phyloP scores from a whole-genome alignment of 345 rosid genomes.

The Brassica juncea region DNA sequence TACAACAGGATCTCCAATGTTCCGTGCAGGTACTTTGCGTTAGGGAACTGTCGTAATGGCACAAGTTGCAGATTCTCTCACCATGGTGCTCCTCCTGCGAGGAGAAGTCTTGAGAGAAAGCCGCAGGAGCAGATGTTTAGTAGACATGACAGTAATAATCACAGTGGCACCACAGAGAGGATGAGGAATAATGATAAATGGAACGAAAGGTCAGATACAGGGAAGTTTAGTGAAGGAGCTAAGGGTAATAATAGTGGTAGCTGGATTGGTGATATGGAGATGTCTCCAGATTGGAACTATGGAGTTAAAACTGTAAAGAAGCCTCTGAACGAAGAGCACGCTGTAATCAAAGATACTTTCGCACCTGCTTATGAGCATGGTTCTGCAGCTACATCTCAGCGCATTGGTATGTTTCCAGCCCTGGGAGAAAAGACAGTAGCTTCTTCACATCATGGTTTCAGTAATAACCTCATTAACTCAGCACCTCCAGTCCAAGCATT shows the following conservation, averaged over 20 bases:
- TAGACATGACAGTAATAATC: constrained; percentile 34
- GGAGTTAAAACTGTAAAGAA: constrained; percentile 46
- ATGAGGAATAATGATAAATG: constrained; percentile 47
- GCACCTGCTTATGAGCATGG: constrained; percentile 36
- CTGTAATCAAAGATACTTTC: constrained; percentile 22
- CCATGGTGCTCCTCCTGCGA: constrained; percentile 33
- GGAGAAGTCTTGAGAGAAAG: constrained; percentile 59
- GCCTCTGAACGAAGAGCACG: constrained; percentile 40
- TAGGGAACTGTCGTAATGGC: constrained; percentile 84
- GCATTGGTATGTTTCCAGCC: constrained; percentile 38
- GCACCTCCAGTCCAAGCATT: constrained; percentile 42
- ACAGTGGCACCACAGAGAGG: constrained; percentile 45
- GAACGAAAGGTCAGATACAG: constrained; percentile 42
- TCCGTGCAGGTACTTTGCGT: constrained; percentile 81
- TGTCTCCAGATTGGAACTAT: constrained; percentile 87
- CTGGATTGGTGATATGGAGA: constrained; percentile 68
- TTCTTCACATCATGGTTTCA: constrained; percentile 29
- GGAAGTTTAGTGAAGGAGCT: constrained; percentile 43
- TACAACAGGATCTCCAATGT: constrained; percentile 49
- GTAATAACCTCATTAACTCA: constrained; percentile 32
- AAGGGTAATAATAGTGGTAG: constrained; percentile 44
- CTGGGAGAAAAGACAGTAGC: constrained; percentile 11
- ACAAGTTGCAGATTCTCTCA: constrained; percentile 80
- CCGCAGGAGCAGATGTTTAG: constrained; percentile 46
- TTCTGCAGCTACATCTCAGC: constrained; percentile 29